Evolutionary conservation across 306 rosid genomes (phyloP).

Genomic region (Citrullus mucosospermus): DNA sequence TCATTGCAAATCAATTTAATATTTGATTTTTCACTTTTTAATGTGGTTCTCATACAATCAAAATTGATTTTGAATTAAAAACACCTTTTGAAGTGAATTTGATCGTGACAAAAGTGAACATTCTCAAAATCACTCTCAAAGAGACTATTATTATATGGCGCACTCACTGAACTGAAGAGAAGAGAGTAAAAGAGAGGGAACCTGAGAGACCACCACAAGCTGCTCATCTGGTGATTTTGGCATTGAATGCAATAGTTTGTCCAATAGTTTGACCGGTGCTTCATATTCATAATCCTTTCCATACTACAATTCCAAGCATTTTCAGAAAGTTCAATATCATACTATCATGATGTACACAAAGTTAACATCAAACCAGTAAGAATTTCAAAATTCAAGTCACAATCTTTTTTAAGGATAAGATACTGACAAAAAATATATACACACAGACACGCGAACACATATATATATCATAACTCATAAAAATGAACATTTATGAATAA

Average conservation of each 20-base stretch:
- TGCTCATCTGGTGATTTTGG: constrained; percentile 83
- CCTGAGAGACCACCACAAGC: constrained; percentile 92
- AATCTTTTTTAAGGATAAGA: neutral
- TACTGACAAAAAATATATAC: no score
- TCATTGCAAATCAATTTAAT: no score
- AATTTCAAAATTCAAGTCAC: neutral
- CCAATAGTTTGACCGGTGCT: constrained; percentile 93
- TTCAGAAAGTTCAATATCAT: neutral
- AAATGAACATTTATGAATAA: neutral
- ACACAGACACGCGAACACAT: neutral
- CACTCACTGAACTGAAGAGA: neutral
- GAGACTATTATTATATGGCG: neutral
- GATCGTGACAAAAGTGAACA: no score
- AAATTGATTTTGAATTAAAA: no score
- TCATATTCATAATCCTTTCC: constrained; percentile 89
- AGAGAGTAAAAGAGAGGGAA: constrained; percentile 14
- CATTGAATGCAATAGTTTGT: constrained; percentile 74
- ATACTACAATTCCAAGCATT: constrained; percentile 35
- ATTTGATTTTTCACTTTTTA: no score
- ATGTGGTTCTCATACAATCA: no score
- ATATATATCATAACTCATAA: neutral
- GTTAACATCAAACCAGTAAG: neutral
- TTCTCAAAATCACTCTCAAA: no score
- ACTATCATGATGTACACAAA: neutral
- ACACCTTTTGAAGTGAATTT: no score